A percentile compares a stretch with the other conserved stretches of the same genome.
Conservation (phyloP, 2,329 filamentous ascomycete genomes). For the Colletotrichum sp. region DNA sequence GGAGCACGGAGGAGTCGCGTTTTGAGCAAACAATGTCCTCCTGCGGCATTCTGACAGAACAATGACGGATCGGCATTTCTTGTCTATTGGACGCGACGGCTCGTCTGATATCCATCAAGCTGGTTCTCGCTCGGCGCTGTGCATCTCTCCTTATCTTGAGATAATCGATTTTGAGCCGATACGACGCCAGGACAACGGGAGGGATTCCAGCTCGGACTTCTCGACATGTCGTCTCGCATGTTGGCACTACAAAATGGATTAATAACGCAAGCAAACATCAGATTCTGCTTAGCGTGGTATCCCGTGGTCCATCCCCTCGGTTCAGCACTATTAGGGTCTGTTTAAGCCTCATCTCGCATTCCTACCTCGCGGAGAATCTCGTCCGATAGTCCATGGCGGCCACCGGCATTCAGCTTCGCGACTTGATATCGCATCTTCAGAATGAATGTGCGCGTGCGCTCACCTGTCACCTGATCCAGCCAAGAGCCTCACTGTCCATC, state of each 20-base stretch:
- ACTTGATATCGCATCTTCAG: background rate
- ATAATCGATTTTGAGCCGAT: background rate
- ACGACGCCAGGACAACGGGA: background rate
- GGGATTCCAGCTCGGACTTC: background rate
- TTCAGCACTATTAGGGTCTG: background rate
- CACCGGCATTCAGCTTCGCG: background rate
- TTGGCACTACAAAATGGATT: background rate
- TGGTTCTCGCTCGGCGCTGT: background rate
- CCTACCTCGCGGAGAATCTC: background rate
- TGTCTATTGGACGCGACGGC: background rate
- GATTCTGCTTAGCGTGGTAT: background rate
- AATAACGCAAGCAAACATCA: background rate
- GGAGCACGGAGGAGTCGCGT: background rate
- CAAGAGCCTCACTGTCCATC: background rate
- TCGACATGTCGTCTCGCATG: background rate
- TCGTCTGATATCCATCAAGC: background rate
- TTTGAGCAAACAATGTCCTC: background rate
- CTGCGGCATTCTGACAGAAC: background rate
- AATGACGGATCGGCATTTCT: background rate
- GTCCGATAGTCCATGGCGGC: background rate
- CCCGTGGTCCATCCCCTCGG: constrained; percentile 2
- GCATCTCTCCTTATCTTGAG: background rate
- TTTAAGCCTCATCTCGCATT: constrained; percentile 7
- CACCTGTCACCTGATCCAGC: background rate
- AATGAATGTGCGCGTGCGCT: background rate